phyloP scores from a whole-genome alignment of 345 rosid genomes.

The Leavenworthia alabamica region DNA sequence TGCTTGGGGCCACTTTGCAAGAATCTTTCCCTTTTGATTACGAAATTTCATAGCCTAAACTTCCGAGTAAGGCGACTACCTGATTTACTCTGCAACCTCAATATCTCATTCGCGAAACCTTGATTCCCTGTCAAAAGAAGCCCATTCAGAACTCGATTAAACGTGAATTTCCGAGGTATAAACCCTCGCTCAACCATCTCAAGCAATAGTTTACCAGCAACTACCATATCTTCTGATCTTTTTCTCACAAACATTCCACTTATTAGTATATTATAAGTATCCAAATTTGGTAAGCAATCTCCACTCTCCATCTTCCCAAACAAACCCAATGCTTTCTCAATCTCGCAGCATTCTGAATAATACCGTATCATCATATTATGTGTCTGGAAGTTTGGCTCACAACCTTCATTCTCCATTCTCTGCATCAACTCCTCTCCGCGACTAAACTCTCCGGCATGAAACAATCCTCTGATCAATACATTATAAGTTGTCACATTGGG shows the following conservation, averaged over 20 bases:
- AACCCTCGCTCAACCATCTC: constrained; percentile 96
- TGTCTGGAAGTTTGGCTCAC: constrained; percentile 76
- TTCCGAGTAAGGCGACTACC: constrained; percentile 46
- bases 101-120: constrained; percentile 58
- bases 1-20: not conserved
- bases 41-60: constrained; percentile 42
- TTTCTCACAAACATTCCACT: constrained; percentile 86
- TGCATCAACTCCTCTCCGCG: constrained; percentile 55
- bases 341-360: constrained; percentile 59
- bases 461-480: constrained; percentile 72
- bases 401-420: constrained; percentile 57
- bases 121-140: constrained; percentile 84
- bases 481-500: constrained; percentile 67
- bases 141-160: constrained; percentile 74
- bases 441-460: constrained; percentile 60
- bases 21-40: not conserved
- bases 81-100: constrained; percentile 63
- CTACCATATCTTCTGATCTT: constrained; percentile 60
- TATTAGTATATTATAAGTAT: constrained; percentile 75
- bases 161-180: constrained; percentile 65
- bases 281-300: constrained; percentile 76
- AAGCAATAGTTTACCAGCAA: constrained; percentile 72
- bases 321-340: constrained; percentile 56
- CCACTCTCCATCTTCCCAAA: constrained; percentile 61
- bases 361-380: constrained; percentile 65